A percentile compares a stretch with the other conserved stretches of the same genome.
These are phyloP conservation scores for Fusarium pseudonygamai DNA, from an alignment of 2,329 filamentous ascomycete genomes.

Conservation along the genomic window DNA sequence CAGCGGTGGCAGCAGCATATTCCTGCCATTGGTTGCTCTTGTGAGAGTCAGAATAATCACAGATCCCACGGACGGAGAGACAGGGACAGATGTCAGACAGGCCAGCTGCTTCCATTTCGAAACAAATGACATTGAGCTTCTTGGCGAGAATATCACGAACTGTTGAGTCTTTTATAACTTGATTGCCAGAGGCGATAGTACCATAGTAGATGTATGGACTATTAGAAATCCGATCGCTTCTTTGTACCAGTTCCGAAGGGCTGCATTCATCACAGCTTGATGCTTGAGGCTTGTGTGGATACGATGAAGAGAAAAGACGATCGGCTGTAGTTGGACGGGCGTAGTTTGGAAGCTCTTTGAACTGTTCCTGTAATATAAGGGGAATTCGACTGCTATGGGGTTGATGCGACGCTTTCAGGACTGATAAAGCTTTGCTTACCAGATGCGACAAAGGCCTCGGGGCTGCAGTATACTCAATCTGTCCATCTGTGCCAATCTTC, in stretches of 20 bases:
- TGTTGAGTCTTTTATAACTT: accelerated
- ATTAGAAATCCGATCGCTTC: not conserved
- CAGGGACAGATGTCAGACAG: not conserved
- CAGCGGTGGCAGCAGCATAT: not conserved
- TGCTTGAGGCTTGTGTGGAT: accelerated
- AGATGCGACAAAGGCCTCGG: not conserved
- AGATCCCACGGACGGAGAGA: not conserved
- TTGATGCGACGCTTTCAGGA: not conserved
- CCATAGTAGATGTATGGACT: not conserved
- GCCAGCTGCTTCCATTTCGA: not conserved
- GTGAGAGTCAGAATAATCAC: not conserved
- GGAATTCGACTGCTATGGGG: accelerated
- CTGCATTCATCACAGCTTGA: not conserved
- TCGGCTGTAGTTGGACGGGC: not conserved
- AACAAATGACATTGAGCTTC: not conserved
- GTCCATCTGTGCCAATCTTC: not conserved
- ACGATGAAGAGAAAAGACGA: accelerated
- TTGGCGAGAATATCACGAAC: not conserved
- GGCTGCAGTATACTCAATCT: not conserved
- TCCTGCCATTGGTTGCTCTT: not conserved
- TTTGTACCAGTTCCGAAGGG: accelerated
- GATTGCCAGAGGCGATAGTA: not conserved
- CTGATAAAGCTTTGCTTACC: accelerated
- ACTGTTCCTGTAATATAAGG: accelerated
- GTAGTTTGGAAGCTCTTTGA: accelerated